Conservation (phyloP, 2,329 filamentous ascomycete genomes). For the Cytospora schulzeri region DNA sequence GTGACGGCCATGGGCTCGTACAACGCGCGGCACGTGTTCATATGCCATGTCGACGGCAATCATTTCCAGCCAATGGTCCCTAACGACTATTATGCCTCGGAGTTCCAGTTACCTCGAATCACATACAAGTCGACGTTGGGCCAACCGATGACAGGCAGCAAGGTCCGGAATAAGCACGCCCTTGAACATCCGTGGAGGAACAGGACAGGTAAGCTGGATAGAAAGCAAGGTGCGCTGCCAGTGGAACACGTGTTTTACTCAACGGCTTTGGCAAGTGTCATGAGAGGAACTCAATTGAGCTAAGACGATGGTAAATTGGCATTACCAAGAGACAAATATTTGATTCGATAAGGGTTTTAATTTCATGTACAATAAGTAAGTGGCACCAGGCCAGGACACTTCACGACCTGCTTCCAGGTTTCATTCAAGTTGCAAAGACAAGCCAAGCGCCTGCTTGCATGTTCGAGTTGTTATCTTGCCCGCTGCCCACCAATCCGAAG, state of each 20-base stretch:
- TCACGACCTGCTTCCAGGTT: not conserved
- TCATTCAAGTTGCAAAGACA: not conserved
- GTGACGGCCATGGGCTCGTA: constrained; percentile 36
- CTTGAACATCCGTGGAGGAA: constrained; percentile 11
- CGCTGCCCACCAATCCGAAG: constrained; percentile 40
- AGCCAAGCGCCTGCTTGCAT: constrained; percentile 5
- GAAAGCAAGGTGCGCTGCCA: constrained; percentile 3
- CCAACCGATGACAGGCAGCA: not conserved
- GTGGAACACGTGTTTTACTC: not conserved
- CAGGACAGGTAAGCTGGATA: not conserved
- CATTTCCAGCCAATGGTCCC: constrained; percentile 40
- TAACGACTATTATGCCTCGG: constrained; percentile 36
- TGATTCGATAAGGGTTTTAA: not conserved
- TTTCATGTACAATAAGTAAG: not conserved
- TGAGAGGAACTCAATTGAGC: not conserved
- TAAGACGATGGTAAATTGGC: not conserved
- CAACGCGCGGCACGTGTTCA: constrained; percentile 39
- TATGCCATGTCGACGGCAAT: constrained; percentile 32
- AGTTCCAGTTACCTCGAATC: constrained; percentile 39
- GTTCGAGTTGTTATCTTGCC: constrained; percentile 47
- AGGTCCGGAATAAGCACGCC: constrained; percentile 7
- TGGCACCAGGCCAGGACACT: not conserved
- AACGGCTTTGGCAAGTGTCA: not conserved
- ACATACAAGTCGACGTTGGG: constrained; percentile 27
- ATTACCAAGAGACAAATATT: not conserved